Conservation (phyloP, 495 filamentous ascomycete species). For the Rusavskia elegans region DNA sequence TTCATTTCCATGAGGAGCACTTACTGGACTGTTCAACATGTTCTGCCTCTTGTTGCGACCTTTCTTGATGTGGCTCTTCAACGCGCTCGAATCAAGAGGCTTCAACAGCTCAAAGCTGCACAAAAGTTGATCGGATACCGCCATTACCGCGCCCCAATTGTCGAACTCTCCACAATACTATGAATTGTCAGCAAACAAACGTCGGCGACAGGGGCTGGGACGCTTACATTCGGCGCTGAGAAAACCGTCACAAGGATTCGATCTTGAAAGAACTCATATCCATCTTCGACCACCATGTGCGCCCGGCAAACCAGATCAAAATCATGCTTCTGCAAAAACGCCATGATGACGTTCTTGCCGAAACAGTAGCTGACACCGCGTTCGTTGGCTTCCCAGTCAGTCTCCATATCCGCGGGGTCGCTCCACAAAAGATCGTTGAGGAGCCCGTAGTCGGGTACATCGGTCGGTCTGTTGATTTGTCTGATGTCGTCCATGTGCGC, state of each 20-base stretch:
- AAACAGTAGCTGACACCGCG: conserved; percentile 97
- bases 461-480: conserved; percentile 85
- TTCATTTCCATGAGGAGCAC: conserved; percentile 19
- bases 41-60: conserved; percentile 78
- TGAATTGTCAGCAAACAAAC: conserved; percentile 11
- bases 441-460: conserved; percentile 93
- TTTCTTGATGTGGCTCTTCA: conserved; percentile 99
- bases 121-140: conserved; percentile 78
- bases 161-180: conserved; percentile 99
- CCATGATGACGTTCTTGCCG: conserved; percentile 94
- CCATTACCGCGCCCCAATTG: conserved; percentile 99
- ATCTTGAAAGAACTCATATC: conserved; percentile 98
- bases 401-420: conserved; percentile 94
- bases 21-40: conserved; percentile 87
- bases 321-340: conserved; percentile 87
- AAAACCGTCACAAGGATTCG: conserved; percentile 94
- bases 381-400: conserved; percentile 96
- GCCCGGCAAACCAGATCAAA: conserved; percentile 95
- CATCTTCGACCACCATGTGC: conserved; percentile 99
- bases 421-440: conserved; percentile 97
- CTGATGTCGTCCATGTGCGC: conserved; percentile 98
- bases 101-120: conserved; percentile 97
- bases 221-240: conserved; percentile 86
- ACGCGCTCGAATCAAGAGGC: conserved; percentile 84
- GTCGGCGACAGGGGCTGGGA: neutral